A percentile compares a stretch with the other conserved stretches of the same genome.
Evolutionary conservation across 164 flowering plant species (phyloP).

Genomic region (Dillenia suffruticosa): DNA sequence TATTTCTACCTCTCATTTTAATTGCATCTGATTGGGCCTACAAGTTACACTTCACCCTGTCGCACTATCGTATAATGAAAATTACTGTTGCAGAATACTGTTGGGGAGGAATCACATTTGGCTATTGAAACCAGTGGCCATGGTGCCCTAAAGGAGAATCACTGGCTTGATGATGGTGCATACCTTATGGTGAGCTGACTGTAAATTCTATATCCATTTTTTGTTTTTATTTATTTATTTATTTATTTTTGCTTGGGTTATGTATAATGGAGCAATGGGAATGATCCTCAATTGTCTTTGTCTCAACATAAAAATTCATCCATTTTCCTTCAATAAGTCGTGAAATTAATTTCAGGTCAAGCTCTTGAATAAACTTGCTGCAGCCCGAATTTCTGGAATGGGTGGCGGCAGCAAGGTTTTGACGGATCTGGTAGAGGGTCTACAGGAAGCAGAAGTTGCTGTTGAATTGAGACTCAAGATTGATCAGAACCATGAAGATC

Average conservation of each 20-base stretch:
- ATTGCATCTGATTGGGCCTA: too few relatives aligned
- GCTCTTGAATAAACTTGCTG: conserved; percentile 90
- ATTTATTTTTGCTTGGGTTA: too few relatives aligned
- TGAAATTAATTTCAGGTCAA: conserved; percentile 57
- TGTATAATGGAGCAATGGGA: background rate
- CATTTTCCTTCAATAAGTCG: background rate
- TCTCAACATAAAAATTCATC: background rate
- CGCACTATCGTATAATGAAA: background rate
- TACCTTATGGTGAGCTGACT: conserved; percentile 73
- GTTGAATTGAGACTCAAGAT: conserved; percentile 86
- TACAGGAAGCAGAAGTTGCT: conserved; percentile 78
- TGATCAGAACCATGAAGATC: conserved; percentile 73
- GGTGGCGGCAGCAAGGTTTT: conserved; percentile 83
- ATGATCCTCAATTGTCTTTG: background rate
- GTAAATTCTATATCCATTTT: too few relatives aligned
- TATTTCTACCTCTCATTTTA: too few relatives aligned
- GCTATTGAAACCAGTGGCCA: conserved; percentile 99
- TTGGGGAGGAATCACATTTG: conserved; percentile 91
- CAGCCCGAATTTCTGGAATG: conserved; percentile 74
- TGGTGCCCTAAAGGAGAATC: conserved; percentile 98
- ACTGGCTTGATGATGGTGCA: conserved; percentile 99
- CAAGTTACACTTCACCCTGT: too few relatives aligned
- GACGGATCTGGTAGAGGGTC: conserved; percentile 83
- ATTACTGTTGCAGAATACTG: conserved; percentile 59
- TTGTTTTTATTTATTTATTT: too few relatives aligned